These are phyloP conservation scores for Fusarium acutatum DNA, from an alignment of 2,329 filamentous ascomycete species.

Conservation along the genomic window DNA sequence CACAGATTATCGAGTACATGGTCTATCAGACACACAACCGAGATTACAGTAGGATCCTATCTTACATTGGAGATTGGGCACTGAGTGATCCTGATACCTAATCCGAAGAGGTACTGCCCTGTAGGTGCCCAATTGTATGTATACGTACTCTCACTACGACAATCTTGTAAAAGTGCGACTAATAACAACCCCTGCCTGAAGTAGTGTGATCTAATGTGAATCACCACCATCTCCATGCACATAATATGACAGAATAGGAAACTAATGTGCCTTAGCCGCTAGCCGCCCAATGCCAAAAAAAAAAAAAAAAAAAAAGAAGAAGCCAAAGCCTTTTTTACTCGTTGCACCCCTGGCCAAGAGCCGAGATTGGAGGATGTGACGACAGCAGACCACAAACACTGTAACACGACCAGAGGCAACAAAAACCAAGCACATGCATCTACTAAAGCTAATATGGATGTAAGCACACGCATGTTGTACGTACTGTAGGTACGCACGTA, in stretches of 20 bases:
- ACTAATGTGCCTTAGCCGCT: slow-evolving; percentile 25
- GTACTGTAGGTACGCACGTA: not conserved
- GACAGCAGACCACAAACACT: slow-evolving; percentile 1
- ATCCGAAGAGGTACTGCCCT: not conserved
- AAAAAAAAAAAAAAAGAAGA: too few relatives aligned
- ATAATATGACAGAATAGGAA: slow-evolving; percentile 22
- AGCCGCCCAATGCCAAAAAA: not conserved
- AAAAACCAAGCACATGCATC: slow-evolving; percentile 13
- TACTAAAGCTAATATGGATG: not conserved
- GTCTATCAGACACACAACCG: not conserved
- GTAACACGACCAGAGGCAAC: slow-evolving; percentile 14
- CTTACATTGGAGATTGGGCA: not conserved
- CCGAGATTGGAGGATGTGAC: slow-evolving; percentile 37
- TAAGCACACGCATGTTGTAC: not conserved
- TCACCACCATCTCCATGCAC: slow-evolving; percentile 16
- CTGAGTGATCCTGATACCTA: not conserved
- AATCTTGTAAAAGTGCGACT: not conserved
- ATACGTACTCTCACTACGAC: not conserved
- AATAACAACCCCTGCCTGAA: slow-evolving; percentile 15
- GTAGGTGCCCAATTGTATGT: slow-evolving; percentile 13
- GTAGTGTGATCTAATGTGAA: slow-evolving; percentile 22
- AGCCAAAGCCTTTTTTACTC: slow-evolving; percentile 2
- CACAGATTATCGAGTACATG: not conserved
- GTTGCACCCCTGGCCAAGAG: slow-evolving; percentile 7
- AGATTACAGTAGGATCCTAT: not conserved